A percentile compares a stretch with the other conserved stretches of the same genome.
phyloP scores from a whole-genome alignment of 352 stramenopile species.

The Pythium guiyangense region DNA sequence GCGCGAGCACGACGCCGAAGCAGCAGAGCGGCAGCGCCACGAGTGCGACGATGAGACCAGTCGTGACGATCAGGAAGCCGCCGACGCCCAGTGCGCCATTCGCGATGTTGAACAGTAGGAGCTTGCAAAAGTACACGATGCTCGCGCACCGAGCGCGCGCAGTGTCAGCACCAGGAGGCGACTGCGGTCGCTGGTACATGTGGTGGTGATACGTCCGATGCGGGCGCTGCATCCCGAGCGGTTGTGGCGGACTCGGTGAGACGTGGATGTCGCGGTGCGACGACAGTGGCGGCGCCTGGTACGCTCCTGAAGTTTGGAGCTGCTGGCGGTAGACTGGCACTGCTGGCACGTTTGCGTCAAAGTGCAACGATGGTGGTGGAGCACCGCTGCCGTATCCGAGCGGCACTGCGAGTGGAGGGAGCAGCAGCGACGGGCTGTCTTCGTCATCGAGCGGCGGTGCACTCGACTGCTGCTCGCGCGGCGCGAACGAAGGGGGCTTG shows the following conservation, averaged over 20 bases:
- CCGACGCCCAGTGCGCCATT: slow-evolving; percentile 14
- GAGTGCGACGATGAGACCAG: slow-evolving; percentile 13
- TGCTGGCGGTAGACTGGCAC: slow-evolving; percentile 12
- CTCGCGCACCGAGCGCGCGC: slow-evolving; percentile 2
- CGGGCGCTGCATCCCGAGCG: slow-evolving; percentile 8
- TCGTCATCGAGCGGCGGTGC: too few relatives aligned
- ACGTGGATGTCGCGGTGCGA: too few relatives aligned
- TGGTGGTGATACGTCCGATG: slow-evolving; percentile 7
- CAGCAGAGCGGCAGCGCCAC: slow-evolving; percentile 48
- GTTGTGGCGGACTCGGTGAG: too few relatives aligned
- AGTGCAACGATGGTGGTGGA: neutral
- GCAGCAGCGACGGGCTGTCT: neutral
- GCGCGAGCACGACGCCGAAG: slow-evolving; percentile 46
- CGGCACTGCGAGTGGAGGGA: slow-evolving; percentile 3
- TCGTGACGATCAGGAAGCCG: slow-evolving; percentile 7
- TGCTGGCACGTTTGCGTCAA: neutral
- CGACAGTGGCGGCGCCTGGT: too few relatives aligned
- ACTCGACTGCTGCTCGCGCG: too few relatives aligned
- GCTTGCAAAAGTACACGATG: slow-evolving; percentile 10
- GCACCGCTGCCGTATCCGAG: slow-evolving; percentile 10
- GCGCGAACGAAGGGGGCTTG: too few relatives aligned
- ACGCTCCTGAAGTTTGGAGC: too few relatives aligned
- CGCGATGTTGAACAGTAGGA: slow-evolving; percentile 18
- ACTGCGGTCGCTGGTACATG: slow-evolving; percentile 2
- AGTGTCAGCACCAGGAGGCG: neutral